Percentiles rank a stretch among this genome's conserved stretches.
Conservation (phyloP, 768 basidiomycete species). For the Amanita rubescens region DNA sequence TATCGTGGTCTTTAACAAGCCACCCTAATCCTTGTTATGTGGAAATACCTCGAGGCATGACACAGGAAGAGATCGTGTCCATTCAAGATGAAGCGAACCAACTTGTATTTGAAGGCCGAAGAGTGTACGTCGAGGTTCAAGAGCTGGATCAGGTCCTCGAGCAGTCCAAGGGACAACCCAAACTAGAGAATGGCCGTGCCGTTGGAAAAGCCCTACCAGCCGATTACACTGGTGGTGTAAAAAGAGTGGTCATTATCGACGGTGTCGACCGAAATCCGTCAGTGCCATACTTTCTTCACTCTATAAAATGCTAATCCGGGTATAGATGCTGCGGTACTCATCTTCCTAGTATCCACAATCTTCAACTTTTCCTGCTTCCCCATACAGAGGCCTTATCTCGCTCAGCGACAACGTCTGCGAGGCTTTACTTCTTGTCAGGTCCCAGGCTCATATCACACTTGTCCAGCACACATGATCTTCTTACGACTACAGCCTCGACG, state of each 20-base stretch:
- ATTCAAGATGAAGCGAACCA: constrained; percentile 62
- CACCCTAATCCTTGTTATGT: constrained; percentile 69
- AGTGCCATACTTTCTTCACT: constrained; percentile 15
- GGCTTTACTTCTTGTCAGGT: constrained; percentile 80
- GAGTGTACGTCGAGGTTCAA: constrained; percentile 67
- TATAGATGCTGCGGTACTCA: constrained; percentile 80
- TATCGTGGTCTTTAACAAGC: constrained; percentile 74
- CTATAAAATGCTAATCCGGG: not conserved
- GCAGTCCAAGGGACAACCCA: constrained; percentile 20
- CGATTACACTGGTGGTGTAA: constrained; percentile 72
- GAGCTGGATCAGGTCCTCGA: constrained; percentile 43
- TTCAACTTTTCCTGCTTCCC: constrained; percentile 65
- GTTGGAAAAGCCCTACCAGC: constrained; percentile 55
- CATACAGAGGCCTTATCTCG: constrained; percentile 62
- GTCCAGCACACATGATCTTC: constrained; percentile 44
- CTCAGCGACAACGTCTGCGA: constrained; percentile 52
- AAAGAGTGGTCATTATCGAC: constrained; percentile 77
- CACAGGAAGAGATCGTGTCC: constrained; percentile 47
- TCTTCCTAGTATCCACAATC: constrained; percentile 65
- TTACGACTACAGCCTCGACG: constrained; percentile 48
- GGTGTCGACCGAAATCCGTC: constrained; percentile 77
- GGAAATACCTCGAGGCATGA: constrained; percentile 65
- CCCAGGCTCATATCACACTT: constrained; percentile 65
- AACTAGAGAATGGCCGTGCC: constrained; percentile 39
- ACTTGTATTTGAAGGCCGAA: constrained; percentile 62